Conservation (phyloP, 495 filamentous ascomycete species). For the Xylaria castorea region DNA sequence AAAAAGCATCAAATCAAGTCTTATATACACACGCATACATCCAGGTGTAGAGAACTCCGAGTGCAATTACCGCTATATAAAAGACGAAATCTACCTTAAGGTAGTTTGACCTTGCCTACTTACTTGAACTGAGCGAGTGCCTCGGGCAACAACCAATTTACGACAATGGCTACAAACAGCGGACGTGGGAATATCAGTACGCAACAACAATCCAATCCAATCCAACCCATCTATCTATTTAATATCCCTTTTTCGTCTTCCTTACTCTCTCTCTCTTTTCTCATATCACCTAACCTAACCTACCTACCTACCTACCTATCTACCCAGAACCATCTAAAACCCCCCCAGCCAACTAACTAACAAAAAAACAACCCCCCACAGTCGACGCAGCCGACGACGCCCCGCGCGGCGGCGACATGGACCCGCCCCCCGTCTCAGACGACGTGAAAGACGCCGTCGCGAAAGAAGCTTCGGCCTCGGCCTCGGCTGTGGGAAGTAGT, state of each 20-base stretch:
- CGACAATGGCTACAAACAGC: slow-evolving; percentile 64
- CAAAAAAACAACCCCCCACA: slow-evolving; percentile 28
- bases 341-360: not conserved
- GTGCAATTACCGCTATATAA: not conserved
- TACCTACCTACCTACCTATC: not conserved
- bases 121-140: not conserved
- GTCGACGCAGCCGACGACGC: slow-evolving; percentile 62
- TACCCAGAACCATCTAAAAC: not conserved
- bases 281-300: no score
- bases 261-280: no score
- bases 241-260: no score
- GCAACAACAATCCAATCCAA: slow-evolving; percentile 32
- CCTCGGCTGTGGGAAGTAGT: not conserved
- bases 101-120: not conserved
- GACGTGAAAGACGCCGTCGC: slow-evolving; percentile 55
- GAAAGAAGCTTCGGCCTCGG: slow-evolving; percentile 41
- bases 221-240: no score
- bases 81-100: not conserved
- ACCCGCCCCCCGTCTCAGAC: slow-evolving; percentile 54
- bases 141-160: slow-evolving; percentile 33
- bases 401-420: slow-evolving; percentile 44
- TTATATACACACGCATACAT: not conserved
- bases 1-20: not conserved
- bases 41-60: no score
- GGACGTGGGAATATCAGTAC: slow-evolving; percentile 63